phyloP scores from a whole-genome alignment of 1,284 basidiomycete genomes.

The Ustilago esculenta region DNA sequence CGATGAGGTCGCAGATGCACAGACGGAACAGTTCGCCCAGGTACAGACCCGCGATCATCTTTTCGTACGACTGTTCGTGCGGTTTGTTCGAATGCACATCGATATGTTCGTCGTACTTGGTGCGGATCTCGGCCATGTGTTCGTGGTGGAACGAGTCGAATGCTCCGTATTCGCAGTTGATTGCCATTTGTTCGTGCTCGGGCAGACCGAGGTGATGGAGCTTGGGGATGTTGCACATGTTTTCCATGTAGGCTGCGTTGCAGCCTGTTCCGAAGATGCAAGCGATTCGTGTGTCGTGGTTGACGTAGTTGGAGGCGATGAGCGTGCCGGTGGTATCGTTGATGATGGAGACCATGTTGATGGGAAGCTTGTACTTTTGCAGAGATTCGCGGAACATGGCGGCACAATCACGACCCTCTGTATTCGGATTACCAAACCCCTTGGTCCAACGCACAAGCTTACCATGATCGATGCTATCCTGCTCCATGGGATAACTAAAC shows the following conservation, averaged over 20 bases:
- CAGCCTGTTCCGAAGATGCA: constrained; percentile 98
- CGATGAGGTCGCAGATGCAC: constrained; percentile 92
- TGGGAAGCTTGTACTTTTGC: constrained; percentile 71
- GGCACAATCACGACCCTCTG: constrained; percentile 91
- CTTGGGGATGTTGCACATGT: constrained; percentile 79
- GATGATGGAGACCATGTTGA: constrained; percentile 65
- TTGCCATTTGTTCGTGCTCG: constrained; percentile 82
- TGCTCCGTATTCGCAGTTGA: constrained; percentile 97
- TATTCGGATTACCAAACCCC: constrained; percentile 91
- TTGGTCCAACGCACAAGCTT: constrained; percentile 98
- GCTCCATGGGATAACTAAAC: constrained; percentile 72
- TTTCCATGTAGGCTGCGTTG: constrained; percentile 87
- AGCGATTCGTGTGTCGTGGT: constrained; percentile 87
- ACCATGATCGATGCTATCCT: constrained; percentile 93
- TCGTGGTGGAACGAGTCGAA: constrained; percentile 97
- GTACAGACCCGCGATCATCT: constrained; percentile 98
- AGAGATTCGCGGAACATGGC: constrained; percentile 89
- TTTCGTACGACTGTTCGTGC: constrained; percentile 92
- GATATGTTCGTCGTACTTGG: constrained; percentile 91
- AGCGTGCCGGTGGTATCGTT: constrained; percentile 98
- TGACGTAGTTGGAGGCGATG: constrained; percentile 95
- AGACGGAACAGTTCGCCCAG: constrained; percentile 95
- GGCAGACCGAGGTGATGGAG: constrained; percentile 78
- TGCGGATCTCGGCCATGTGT: constrained; percentile 79
- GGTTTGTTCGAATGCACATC: constrained; percentile 96